Evolutionary conservation across 2,329 filamentous ascomycete species (phyloP).

Genomic region (Cladophialophora immunda): DNA sequence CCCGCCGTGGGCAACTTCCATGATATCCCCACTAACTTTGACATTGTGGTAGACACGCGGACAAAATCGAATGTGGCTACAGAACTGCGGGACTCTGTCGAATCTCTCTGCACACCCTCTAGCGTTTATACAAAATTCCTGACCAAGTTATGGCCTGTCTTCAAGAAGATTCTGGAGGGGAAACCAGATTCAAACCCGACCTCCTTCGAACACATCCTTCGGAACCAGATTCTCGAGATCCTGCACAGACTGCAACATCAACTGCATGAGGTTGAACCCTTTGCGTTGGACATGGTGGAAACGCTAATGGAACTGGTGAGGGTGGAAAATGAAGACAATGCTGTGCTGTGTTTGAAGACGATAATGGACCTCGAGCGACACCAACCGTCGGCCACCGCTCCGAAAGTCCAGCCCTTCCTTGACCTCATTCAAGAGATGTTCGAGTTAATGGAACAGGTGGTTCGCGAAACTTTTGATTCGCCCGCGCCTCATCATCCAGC

Average conservation of each 20-base stretch:
- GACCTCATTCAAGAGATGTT: conserved; percentile 95
- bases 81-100: conserved; percentile 88
- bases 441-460: conserved; percentile 90
- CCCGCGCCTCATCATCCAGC: conserved; percentile 56
- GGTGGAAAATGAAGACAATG: conserved; percentile 97
- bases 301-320: conserved; percentile 87
- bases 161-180: conserved; percentile 83
- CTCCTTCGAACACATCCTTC: conserved; percentile 90
- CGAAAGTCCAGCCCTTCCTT: conserved; percentile 88
- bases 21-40: conserved; percentile 20
- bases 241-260: conserved; percentile 83
- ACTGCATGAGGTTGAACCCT: conserved; percentile 84
- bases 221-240: conserved; percentile 93
- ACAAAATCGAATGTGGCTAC: conserved; percentile 82
- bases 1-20: conserved; percentile 11
- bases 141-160: conserved; percentile 86
- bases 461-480: conserved; percentile 93
- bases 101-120: conserved; percentile 79
- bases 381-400: conserved; percentile 81
- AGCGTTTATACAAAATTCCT: conserved; percentile 82
- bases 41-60: conserved; percentile 71
- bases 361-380: conserved; percentile 96
- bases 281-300: conserved; percentile 88
- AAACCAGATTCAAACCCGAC: conserved; percentile 90
- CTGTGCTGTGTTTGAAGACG: conserved; percentile 96